Conservation (phyloP, 2,329 filamentous ascomycete genomes). For the Paraconiothyrium sp. region DNA sequence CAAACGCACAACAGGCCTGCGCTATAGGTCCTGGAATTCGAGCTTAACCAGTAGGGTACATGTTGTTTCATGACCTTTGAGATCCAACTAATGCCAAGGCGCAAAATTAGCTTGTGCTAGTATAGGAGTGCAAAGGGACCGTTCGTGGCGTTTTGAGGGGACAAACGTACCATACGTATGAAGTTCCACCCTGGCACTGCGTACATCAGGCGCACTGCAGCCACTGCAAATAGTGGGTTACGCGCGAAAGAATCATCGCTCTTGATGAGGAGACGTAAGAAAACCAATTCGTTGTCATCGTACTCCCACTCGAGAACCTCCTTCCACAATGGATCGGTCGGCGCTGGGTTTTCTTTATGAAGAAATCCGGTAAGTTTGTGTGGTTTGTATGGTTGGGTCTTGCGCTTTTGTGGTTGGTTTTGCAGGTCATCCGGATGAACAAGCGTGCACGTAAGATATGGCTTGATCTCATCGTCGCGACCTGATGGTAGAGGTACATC, state of each 20-base stretch:
- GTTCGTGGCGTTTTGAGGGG: not conserved
- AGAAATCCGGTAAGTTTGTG: constrained; percentile 65
- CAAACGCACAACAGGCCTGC: not conserved
- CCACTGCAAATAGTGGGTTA: constrained; percentile 70
- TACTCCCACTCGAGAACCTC: constrained; percentile 74
- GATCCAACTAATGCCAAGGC: constrained; percentile 56
- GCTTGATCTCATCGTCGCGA: constrained; percentile 63
- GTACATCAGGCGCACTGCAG: constrained; percentile 69
- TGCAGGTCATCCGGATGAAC: constrained; percentile 65
- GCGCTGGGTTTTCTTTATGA: constrained; percentile 67
- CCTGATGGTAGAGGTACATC: constrained; percentile 66
- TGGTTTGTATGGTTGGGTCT: constrained; percentile 69
- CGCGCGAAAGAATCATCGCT: constrained; percentile 69
- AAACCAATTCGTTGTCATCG: constrained; percentile 72
- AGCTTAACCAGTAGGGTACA: constrained; percentile 71
- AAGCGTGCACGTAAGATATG: constrained; percentile 72
- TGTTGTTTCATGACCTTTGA: constrained; percentile 70
- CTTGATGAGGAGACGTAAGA: constrained; percentile 72
- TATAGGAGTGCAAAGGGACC: not conserved
- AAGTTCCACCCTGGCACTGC: constrained; percentile 68
- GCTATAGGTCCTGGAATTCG: constrained; percentile 55
- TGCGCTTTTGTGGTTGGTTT: constrained; percentile 65
- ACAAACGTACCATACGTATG: constrained; percentile 60
- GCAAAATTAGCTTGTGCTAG: not conserved
- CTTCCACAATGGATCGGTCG: constrained; percentile 72